Conservation (phyloP, 1,284 basidiomycete species). For the Malassezia sp. region DNA sequence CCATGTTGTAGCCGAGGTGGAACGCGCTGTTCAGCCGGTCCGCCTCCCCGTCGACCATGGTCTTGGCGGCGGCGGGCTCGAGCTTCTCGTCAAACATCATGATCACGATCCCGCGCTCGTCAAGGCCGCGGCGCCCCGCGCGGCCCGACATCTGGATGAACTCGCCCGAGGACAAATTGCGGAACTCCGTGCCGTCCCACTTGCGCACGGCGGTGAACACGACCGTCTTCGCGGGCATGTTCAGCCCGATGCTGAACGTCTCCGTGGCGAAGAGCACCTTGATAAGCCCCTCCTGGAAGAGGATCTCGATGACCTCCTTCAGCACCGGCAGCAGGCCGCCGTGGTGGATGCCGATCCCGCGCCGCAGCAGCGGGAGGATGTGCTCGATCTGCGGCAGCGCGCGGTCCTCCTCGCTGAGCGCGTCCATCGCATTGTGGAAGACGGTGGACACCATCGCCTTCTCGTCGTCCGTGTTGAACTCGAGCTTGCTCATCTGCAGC, state of each 20-base stretch:
- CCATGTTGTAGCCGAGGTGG: slow-evolving; percentile 98
- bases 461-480: slow-evolving; percentile 90
- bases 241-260: slow-evolving; percentile 97
- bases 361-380: slow-evolving; percentile 79
- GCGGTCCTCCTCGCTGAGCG: slow-evolving; percentile 74
- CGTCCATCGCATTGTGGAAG: slow-evolving; percentile 88
- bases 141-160: slow-evolving; percentile 80
- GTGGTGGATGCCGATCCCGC: slow-evolving; percentile 97
- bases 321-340: slow-evolving; percentile 92
- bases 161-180: slow-evolving; percentile 56
- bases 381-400: slow-evolving; percentile 88
- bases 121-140: slow-evolving; percentile 88
- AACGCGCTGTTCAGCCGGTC: slow-evolving; percentile 96
- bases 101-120: slow-evolving; percentile 98
- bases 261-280: slow-evolving; percentile 98
- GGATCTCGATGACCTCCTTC: slow-evolving; percentile 97
- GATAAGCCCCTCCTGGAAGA: slow-evolving; percentile 98
- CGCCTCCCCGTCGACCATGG: slow-evolving; percentile 97
- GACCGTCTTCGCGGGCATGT: slow-evolving; percentile 99
- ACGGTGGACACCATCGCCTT: slow-evolving; percentile 76
- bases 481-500: slow-evolving; percentile 81
- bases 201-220: slow-evolving; percentile 92
- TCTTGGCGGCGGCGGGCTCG: slow-evolving; percentile 80
- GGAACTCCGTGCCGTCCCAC: slow-evolving; percentile 89
- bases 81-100: slow-evolving; percentile 99